Conservation (phyloP, 768 basidiomycete genomes). For the Tephrocybe sp. region DNA sequence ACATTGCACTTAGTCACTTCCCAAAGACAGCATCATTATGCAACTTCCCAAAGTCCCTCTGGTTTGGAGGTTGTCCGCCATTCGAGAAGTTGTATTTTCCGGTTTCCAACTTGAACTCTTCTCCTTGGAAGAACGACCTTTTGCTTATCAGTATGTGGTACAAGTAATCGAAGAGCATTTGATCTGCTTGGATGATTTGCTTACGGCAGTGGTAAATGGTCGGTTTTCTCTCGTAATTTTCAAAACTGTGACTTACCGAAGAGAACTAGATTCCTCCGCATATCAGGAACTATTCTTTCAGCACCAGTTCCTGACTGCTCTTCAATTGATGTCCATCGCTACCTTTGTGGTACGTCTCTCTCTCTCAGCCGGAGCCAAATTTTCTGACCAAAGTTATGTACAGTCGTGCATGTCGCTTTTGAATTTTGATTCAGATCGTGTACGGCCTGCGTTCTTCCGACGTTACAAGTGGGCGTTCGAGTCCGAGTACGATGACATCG, state of each 20-base stretch:
- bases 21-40: conserved; percentile 32
- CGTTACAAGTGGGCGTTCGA: conserved; percentile 82
- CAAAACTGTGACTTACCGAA: neutral
- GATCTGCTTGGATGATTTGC: conserved; percentile 48
- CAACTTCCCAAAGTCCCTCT: conserved; percentile 50
- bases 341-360: conserved; percentile 50
- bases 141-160: conserved; percentile 76
- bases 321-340: conserved; percentile 56
- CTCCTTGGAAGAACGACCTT: conserved; percentile 60
- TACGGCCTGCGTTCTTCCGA: conserved; percentile 56
- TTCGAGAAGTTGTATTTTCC: conserved; percentile 70
- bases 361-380: neutral
- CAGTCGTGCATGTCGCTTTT: conserved; percentile 52
- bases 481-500: conserved; percentile 54
- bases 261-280: conserved; percentile 35
- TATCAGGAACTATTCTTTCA: conserved; percentile 52
- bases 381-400: neutral
- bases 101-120: conserved; percentile 81
- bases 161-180: conserved; percentile 60
- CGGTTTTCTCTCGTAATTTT: no score
- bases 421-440: conserved; percentile 48
- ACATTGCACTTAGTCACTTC: conserved; percentile 25
- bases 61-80: conserved; percentile 56
- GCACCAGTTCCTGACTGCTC: conserved; percentile 49
- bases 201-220: conserved; percentile 41